These are phyloP conservation scores for Paramecium biaurelia DNA, from an alignment of 73 alveolate species.

Conservation along the genomic window DNA sequence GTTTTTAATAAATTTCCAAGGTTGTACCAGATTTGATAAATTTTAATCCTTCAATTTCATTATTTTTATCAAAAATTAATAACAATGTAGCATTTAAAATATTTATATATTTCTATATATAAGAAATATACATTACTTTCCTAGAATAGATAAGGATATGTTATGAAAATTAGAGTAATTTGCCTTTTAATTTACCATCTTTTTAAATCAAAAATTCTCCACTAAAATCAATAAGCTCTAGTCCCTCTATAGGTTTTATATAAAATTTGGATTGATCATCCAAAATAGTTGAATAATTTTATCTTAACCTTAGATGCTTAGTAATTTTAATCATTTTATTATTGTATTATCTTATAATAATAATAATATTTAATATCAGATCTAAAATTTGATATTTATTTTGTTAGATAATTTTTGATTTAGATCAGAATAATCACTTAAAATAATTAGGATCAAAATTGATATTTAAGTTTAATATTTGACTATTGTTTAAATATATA, in stretches of 20 bases:
- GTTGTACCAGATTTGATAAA: neutral
- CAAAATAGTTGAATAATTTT: neutral
- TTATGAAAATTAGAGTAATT: neutral
- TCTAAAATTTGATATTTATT: neutral
- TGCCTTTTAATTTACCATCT: neutral
- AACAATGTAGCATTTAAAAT: neutral
- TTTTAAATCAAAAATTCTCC: neutral
- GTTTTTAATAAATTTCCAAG: neutral
- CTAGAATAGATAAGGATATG: neutral
- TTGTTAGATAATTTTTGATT: neutral
- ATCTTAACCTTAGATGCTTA: neutral
- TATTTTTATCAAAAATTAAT: neutral
- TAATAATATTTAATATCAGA: neutral
- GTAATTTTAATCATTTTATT: neutral
- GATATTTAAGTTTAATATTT: neutral
- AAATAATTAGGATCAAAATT: neutral
- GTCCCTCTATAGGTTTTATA: neutral
- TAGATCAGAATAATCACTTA: neutral
- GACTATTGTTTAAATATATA: neutral
- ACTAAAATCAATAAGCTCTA: neutral
- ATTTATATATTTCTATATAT: neutral
- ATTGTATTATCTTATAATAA: neutral
- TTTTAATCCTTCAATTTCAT: neutral
- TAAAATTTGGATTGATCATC: conserved; percentile 4
- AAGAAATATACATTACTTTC: neutral